Evolutionary conservation across 805 yeast species (phyloP).

Genomic region (Pichia rugopelliculosa): DNA sequence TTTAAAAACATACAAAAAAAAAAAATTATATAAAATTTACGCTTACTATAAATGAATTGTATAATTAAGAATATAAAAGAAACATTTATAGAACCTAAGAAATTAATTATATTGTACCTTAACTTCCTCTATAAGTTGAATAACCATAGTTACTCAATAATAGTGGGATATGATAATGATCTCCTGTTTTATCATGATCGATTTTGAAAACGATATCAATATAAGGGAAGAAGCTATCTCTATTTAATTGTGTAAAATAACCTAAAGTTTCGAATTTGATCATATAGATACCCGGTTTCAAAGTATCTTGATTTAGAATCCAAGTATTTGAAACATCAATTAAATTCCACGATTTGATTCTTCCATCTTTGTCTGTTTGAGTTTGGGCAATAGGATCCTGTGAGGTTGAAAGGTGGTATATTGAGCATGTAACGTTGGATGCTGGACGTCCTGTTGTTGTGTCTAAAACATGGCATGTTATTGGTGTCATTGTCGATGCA

Average conservation of each 20-base stretch:
- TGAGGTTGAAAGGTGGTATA: conserved; percentile 33
- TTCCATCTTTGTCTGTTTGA: conserved; percentile 72
- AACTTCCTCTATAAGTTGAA: conserved; percentile 77
- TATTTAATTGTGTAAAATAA: conserved; percentile 41
- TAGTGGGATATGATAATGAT: conserved; percentile 86
- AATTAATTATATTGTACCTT: not conserved
- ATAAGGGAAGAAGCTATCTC: conserved; percentile 70
- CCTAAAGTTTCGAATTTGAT: conserved; percentile 70
- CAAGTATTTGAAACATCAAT: conserved; percentile 29
- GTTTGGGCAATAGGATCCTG: conserved; percentile 47
- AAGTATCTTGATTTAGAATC: conserved; percentile 21
- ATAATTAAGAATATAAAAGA: not conserved
- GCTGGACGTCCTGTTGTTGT: conserved; percentile 85
- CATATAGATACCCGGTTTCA: conserved; percentile 61
- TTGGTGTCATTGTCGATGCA: conserved; percentile 34
- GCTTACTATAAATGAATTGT: too few species aligned
- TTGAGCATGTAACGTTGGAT: conserved; percentile 57
- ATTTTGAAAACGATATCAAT: conserved; percentile 75
- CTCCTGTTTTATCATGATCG: conserved; percentile 53
- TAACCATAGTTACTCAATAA: conserved; percentile 80
- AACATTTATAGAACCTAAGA: not conserved
- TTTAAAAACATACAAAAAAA: too few species aligned
- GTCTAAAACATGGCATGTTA: conserved; percentile 86
- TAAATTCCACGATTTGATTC: conserved; percentile 59
- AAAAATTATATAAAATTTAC: too few species aligned